phyloP scores from a whole-genome alignment of 2,329 filamentous ascomycete genomes.

The Cladosporium cucumerinum region DNA sequence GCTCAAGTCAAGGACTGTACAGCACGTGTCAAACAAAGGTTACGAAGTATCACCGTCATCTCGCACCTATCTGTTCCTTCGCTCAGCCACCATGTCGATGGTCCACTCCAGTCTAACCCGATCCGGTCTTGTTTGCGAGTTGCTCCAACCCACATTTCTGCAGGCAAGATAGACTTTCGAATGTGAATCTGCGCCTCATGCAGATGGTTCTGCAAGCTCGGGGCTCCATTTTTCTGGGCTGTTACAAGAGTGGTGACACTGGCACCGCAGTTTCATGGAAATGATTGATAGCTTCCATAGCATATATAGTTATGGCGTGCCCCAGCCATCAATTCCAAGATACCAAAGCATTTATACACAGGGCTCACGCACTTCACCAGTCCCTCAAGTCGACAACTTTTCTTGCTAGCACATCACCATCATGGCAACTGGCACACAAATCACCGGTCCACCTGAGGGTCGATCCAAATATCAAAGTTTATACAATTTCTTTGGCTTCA shows the following conservation, averaged over 20 bases:
- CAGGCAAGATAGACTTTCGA: background rate
- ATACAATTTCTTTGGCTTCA: slow-evolving; percentile 53
- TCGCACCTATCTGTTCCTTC: background rate
- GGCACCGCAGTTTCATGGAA: background rate
- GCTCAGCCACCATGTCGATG: background rate
- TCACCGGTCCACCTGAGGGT: background rate
- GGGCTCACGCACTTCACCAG: background rate
- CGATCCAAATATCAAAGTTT: slow-evolving; percentile 28
- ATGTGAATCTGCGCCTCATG: background rate
- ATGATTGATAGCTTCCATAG: background rate
- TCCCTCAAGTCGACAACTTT: background rate
- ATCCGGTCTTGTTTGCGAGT: slow-evolving; percentile 1
- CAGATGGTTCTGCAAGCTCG: background rate
- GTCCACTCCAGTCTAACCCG: background rate
- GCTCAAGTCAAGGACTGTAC: background rate
- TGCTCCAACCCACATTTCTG: background rate
- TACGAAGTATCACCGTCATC: background rate
- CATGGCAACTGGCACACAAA: background rate
- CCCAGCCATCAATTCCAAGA: background rate
- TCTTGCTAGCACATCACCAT: background rate
- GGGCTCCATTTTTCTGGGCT: background rate
- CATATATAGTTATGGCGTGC: background rate
- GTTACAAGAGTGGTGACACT: background rate
- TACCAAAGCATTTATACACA: background rate
- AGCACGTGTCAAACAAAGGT: background rate